These are phyloP conservation scores for Eremothecium coryli DNA, from an alignment of 1,139 yeast species.

Conservation along the genomic window DNA sequence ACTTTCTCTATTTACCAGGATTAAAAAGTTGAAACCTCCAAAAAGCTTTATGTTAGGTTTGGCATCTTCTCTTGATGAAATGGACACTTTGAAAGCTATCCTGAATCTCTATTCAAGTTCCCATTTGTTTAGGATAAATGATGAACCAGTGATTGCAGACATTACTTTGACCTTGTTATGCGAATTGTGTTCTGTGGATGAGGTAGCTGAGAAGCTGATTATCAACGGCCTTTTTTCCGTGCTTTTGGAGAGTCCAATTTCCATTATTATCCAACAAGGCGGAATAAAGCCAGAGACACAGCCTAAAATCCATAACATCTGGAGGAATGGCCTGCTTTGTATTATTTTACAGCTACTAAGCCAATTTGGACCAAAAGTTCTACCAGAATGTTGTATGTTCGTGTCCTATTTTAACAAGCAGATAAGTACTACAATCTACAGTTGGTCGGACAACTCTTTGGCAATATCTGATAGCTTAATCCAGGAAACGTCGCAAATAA, in stretches of 20 bases:
- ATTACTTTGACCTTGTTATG: constrained; percentile 58
- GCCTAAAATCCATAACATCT: constrained; percentile 57
- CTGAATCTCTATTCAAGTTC: constrained; percentile 62
- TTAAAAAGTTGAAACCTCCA: constrained; percentile 45
- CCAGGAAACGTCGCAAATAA: constrained; percentile 73
- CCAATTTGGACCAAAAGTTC: constrained; percentile 51
- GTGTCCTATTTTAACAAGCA: constrained; percentile 59
- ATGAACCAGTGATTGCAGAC: constrained; percentile 65
- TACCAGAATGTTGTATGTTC: constrained; percentile 60
- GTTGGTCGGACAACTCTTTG: constrained; percentile 62
- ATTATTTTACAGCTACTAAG: constrained; percentile 52
- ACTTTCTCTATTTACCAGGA: constrained; percentile 51
- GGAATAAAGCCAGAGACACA: constrained; percentile 42
- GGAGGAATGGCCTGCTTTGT: constrained; percentile 78
- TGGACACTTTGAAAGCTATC: constrained; percentile 55
- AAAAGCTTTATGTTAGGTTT: constrained; percentile 42
- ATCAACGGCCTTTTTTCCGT: constrained; percentile 59
- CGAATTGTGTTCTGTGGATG: constrained; percentile 55
- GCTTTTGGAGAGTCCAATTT: constrained; percentile 65
- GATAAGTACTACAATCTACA: constrained; percentile 49
- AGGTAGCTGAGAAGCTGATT: constrained; percentile 59
- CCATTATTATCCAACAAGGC: constrained; percentile 59
- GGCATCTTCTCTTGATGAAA: constrained; percentile 45
- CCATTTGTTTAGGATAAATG: constrained; percentile 49
- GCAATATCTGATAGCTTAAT: constrained; percentile 56